phyloP scores from a whole-genome alignment of 202 grass and related monocot species.

The Sporobolus alterniflorus region DNA sequence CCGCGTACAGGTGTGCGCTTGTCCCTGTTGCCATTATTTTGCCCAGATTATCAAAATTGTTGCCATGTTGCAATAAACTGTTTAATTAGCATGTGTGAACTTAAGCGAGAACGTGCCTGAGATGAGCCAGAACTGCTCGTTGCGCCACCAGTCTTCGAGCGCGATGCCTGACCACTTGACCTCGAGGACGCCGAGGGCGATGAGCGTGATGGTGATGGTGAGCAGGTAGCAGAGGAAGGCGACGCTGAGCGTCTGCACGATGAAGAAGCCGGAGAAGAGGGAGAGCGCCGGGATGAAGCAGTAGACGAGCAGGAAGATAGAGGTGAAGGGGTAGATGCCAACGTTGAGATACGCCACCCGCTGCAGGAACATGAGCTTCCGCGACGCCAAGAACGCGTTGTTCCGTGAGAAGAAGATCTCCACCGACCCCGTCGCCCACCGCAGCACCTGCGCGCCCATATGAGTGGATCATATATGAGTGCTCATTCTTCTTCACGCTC shows the following conservation, averaged over 20 bases:
- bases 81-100: not conserved
- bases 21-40: constrained; percentile 35
- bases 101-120: constrained; percentile 27
- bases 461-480: too few species aligned
- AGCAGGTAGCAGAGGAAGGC: constrained; percentile 90
- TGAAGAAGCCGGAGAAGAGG: constrained; percentile 95
- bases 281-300: constrained; percentile 99
- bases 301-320: constrained; percentile 93
- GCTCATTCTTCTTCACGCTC: too few species aligned
- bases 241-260: constrained; percentile 86
- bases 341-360: constrained; percentile 96
- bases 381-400: constrained; percentile 82
- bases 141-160: constrained; percentile 94
- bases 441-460: constrained; percentile 72
- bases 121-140: constrained; percentile 92
- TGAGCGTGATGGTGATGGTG: constrained; percentile 86
- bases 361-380: constrained; percentile 85
- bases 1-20: constrained; percentile 84
- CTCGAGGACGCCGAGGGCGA: constrained; percentile 81
- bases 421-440: constrained; percentile 91
- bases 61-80: not conserved
- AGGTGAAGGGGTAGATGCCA: constrained; percentile 98
- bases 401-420: constrained; percentile 99
- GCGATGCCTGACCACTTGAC: constrained; percentile 95
- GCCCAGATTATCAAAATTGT: not conserved